Evolutionary conservation across 306 rosid species (phyloP).

Genomic region (Sechiopsis laciniata): DNA sequence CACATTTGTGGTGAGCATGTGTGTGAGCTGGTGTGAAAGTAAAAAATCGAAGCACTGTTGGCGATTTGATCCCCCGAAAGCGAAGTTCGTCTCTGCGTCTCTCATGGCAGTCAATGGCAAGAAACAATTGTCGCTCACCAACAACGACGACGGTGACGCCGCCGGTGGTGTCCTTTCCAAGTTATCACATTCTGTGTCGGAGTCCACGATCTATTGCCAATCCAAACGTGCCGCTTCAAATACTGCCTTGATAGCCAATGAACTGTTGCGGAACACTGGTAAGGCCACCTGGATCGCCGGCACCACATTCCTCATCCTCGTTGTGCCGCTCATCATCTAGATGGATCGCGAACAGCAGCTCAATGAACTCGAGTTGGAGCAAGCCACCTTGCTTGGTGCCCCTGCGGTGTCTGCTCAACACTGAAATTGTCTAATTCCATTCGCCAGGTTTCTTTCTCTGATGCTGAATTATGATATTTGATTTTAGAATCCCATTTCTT

Average conservation of each 20-base stretch:
- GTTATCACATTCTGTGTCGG: not conserved
- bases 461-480: not conserved
- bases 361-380: conserved; percentile 80
- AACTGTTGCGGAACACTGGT: conserved; percentile 77
- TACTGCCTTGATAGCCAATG: conserved; percentile 37
- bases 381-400: conserved; percentile 78
- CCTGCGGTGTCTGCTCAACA: conserved; percentile 30
- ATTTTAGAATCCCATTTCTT: not conserved
- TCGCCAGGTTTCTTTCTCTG: not conserved
- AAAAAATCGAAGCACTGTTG: not conserved
- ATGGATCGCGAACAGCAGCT: conserved; percentile 95
- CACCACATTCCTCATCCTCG: conserved; percentile 64
- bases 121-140: conserved; percentile 1
- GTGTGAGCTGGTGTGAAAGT: too few relatives aligned
- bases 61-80: not conserved
- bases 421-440: conserved; percentile 25
- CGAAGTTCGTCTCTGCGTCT: not conserved
- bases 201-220: not conserved
- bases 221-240: conserved; percentile 1
- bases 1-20: too few relatives aligned
- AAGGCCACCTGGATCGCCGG: conserved; percentile 94
- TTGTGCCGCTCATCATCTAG: conserved; percentile 72
- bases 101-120: conserved; percentile 10
- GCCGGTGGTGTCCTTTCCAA: conserved; percentile 3
- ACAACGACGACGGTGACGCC: not conserved